A percentile compares a stretch with the other conserved stretches of the same genome.
Evolutionary conservation across 805 yeast species (phyloP).

Genomic region (Alloascoidea hylecoeti): DNA sequence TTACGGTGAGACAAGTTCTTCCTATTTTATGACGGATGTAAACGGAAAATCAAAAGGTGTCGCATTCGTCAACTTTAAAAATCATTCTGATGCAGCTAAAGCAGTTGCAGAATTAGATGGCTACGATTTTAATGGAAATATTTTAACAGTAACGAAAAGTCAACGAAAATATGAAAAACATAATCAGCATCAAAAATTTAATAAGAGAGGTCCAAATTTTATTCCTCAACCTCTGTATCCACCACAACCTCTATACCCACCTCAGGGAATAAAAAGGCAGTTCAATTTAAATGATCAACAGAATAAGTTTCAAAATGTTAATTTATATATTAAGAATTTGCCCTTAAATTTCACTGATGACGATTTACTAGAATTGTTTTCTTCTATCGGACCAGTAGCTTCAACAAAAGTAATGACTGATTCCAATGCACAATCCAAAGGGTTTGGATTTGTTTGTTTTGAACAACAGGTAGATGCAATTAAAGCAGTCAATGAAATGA

Average conservation of each 20-base stretch:
- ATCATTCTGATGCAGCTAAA: constrained; percentile 31
- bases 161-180: constrained; percentile 23
- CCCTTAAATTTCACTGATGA: constrained; percentile 41
- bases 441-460: constrained; percentile 75
- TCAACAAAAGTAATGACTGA: constrained; percentile 42
- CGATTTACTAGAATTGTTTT: constrained; percentile 29
- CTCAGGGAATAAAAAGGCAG: constrained; percentile 3
- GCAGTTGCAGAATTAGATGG: constrained; percentile 36
- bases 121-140: constrained; percentile 21
- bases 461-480: constrained; percentile 53
- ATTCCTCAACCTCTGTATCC: constrained; percentile 8
- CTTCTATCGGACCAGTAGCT: constrained; percentile 32
- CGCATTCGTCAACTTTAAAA: constrained; percentile 38
- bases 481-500: constrained; percentile 52
- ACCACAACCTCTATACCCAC: constrained; percentile 7
- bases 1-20: constrained; percentile 33
- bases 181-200: background rate
- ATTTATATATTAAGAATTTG: constrained; percentile 56
- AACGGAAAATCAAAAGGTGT: constrained; percentile 23
- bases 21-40: constrained; percentile 35
- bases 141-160: constrained; percentile 27
- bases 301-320: constrained; percentile 48
- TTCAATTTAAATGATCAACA: constrained; percentile 6
- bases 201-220: background rate
- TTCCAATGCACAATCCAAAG: constrained; percentile 40